Percentiles rank a stretch among this genome's conserved stretches.
These are phyloP conservation scores for Hypoxylon sp. DNA, from an alignment of 2,329 filamentous ascomycete species.

Conservation along the genomic window DNA sequence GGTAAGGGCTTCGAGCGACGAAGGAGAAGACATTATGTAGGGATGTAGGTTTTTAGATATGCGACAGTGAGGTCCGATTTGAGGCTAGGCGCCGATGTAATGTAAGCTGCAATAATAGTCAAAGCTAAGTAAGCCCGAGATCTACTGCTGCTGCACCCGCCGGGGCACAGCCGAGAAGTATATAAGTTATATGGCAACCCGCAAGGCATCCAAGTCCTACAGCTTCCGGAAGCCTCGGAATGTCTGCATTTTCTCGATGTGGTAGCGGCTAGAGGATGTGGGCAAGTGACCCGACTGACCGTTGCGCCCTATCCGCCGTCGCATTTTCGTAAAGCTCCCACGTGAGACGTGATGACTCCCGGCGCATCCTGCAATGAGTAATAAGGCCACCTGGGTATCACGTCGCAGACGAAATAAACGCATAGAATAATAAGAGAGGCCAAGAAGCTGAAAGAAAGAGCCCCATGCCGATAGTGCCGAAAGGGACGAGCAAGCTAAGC, in stretches of 20 bases:
- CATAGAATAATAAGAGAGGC: not conserved
- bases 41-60: too few species aligned
- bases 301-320: constrained; percentile 4
- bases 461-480: constrained; percentile 5
- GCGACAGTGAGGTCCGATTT: too few species aligned
- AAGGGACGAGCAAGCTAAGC: not conserved
- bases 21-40: constrained; percentile 22
- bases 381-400: not conserved
- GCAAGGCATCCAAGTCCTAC: too few species aligned
- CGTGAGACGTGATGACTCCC: constrained; percentile 16
- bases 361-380: constrained; percentile 3
- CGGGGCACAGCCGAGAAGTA: too few species aligned
- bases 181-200: too few species aligned
- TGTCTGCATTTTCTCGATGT: constrained; percentile 6
- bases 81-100: too few species aligned
- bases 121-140: too few species aligned
- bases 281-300: too few species aligned
- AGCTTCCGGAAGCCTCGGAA: constrained; percentile 34
- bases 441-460: constrained; percentile 2
- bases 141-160: too few species aligned
- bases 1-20: constrained; percentile 52
- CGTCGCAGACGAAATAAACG: not conserved
- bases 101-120: too few species aligned
- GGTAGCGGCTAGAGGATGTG: constrained; percentile 7
- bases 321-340: constrained; percentile 18